Conservation (phyloP, 257 asterid genomes). For the Solanum medicagineum region DNA sequence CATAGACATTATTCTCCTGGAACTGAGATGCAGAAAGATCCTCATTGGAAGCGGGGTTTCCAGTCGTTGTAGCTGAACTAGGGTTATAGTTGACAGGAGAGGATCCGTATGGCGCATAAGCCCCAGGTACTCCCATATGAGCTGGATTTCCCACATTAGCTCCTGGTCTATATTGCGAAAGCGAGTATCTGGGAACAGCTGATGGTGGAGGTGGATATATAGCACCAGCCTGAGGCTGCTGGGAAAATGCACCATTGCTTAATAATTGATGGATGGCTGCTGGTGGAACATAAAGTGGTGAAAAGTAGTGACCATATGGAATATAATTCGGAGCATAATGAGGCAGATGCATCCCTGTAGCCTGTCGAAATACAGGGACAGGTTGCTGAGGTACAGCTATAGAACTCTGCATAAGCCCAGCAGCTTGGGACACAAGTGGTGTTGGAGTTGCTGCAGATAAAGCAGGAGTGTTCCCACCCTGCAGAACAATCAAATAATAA, state of each 20-base stretch:
- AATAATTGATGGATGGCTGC: conserved; percentile 70
- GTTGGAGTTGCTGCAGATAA: conserved; percentile 60
- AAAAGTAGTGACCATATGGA: conserved; percentile 70
- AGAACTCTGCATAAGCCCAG: conserved; percentile 72
- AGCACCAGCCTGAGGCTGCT: conserved; percentile 71
- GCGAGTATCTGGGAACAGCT: conserved; percentile 61
- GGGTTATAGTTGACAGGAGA: conserved; percentile 48
- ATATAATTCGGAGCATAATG: conserved; percentile 71
- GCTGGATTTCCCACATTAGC: conserved; percentile 50
- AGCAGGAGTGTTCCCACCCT: conserved; percentile 54
- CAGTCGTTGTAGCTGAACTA: conserved; percentile 42
- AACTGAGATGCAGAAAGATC: conserved; percentile 51
- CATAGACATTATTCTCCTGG: conserved; percentile 57
- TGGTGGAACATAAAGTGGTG: conserved; percentile 67
- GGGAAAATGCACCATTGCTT: conserved; percentile 64
- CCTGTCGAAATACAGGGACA: conserved; percentile 64
- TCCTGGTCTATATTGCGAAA: conserved; percentile 72
- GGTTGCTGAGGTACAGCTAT: conserved; percentile 55
- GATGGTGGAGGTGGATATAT: conserved; percentile 64
- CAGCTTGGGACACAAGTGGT: conserved; percentile 67
- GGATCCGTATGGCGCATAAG: conserved; percentile 65
- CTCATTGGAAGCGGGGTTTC: conserved; percentile 56
- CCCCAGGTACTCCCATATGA: conserved; percentile 59
- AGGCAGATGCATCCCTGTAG: conserved; percentile 70
- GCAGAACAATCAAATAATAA: conserved; percentile 24